A percentile compares a stretch with the other conserved stretches of the same genome.
Conservation (phyloP, 2,329 filamentous ascomycete species). For the Fusarium bactridioides region DNA sequence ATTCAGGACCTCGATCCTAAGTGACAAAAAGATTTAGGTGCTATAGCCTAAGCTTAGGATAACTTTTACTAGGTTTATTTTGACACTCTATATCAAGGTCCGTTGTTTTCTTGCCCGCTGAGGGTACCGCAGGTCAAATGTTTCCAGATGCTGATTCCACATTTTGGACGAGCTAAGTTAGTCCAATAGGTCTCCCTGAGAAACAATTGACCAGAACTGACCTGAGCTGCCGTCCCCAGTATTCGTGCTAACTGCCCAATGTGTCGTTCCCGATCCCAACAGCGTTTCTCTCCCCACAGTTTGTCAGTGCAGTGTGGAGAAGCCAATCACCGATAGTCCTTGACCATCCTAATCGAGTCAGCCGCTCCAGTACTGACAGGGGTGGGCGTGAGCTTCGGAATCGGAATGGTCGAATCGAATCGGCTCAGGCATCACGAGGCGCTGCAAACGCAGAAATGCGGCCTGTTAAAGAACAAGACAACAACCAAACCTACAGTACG, state of each 20-base stretch:
- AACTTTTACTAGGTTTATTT: no score
- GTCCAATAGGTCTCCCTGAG: neutral
- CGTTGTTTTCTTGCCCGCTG: no score
- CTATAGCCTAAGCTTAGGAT: no score
- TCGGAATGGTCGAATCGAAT: constrained; percentile 17
- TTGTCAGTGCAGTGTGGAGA: constrained; percentile 40
- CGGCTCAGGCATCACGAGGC: constrained; percentile 37
- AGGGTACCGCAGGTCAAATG: neutral
- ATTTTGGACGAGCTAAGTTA: neutral
- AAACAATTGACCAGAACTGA: constrained; percentile 14
- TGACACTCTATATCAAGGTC: no score
- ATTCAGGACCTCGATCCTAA: no score
- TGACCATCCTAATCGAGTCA: constrained; percentile 32
- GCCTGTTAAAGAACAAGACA: constrained; percentile 18
- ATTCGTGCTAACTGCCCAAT: constrained; percentile 2
- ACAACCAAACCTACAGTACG: neutral
- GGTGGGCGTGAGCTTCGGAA: constrained; percentile 17
- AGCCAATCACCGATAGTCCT: constrained; percentile 33
- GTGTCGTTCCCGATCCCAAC: neutral
- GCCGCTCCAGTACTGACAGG: constrained; percentile 5
- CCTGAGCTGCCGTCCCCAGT: constrained; percentile 27
- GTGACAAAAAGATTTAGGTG: no score
- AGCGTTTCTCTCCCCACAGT: constrained; percentile 33
- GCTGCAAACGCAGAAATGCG: constrained; percentile 35
- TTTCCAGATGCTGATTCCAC: neutral